phyloP scores from a whole-genome alignment of 2,329 filamentous ascomycete genomes.

The Diplodia corticola region DNA sequence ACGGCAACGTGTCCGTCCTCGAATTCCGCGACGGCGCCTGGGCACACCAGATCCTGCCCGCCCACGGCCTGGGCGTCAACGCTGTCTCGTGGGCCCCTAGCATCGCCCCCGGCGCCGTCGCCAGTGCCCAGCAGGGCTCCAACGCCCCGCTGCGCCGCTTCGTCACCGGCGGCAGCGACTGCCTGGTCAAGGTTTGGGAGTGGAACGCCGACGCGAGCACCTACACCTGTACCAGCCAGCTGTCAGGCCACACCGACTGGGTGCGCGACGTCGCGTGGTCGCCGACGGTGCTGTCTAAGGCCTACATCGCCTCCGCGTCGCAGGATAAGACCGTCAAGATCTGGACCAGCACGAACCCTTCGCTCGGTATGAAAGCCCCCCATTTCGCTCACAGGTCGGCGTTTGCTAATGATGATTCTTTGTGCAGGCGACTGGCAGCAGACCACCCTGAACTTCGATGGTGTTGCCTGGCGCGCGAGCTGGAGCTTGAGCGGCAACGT shows the following conservation, averaged over 20 bases:
- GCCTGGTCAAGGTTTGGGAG: conserved; percentile 89
- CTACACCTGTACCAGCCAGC: conserved; percentile 53
- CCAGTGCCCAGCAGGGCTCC: conserved; percentile 64
- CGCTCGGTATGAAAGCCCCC: conserved; percentile 29
- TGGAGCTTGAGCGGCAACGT: conserved; percentile 98
- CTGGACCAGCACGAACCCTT: conserved; percentile 67
- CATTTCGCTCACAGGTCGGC: no score
- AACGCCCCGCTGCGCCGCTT: conserved; percentile 70
- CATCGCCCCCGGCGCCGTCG: conserved; percentile 78
- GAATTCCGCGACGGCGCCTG: conserved; percentile 97
- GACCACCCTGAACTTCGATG: conserved; percentile 84
- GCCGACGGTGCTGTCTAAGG: conserved; percentile 90
- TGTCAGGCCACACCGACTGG: conserved; percentile 90
- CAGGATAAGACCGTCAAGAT: conserved; percentile 98
- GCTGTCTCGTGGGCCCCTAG: conserved; percentile 93
- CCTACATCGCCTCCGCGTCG: conserved; percentile 91
- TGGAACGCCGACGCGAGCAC: conserved; percentile 59
- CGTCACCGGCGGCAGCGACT: conserved; percentile 93
- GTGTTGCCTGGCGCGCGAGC: conserved; percentile 91
- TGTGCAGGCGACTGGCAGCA: conserved; percentile 70
- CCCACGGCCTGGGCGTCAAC: conserved; percentile 93
- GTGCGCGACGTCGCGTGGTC: conserved; percentile 97
- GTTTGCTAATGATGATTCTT: conserved; percentile 26
- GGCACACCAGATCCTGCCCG: conserved; percentile 84
- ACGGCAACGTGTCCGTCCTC: conserved; percentile 89